Conservation (phyloP, 768 basidiomycete species). For the Cubamyces lactineus region DNA sequence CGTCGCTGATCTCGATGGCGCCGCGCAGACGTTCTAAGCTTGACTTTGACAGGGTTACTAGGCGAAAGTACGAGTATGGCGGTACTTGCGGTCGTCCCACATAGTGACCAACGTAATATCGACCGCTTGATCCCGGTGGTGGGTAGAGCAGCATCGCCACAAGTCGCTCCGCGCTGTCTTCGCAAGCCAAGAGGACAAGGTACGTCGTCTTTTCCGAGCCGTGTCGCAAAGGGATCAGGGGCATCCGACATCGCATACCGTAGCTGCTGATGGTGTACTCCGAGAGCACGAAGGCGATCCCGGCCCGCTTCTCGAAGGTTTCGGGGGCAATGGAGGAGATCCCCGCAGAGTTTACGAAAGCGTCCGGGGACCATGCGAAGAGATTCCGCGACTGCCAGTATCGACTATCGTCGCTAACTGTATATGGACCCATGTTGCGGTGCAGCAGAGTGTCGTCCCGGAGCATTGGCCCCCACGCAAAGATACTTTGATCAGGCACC, state of each 20-base stretch:
- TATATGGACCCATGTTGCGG: neutral
- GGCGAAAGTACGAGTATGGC: slow-evolving; percentile 18
- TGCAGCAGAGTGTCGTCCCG: slow-evolving; percentile 10
- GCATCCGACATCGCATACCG: slow-evolving; percentile 13
- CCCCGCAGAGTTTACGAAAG: slow-evolving; percentile 15
- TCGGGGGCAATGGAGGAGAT: slow-evolving; percentile 10
- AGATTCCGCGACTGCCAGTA: slow-evolving; percentile 21
- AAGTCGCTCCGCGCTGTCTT: slow-evolving; percentile 8
- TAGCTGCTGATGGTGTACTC: slow-evolving; percentile 17
- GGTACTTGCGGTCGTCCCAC: slow-evolving; percentile 10
- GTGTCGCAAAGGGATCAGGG: slow-evolving; percentile 10
- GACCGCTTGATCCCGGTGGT: neutral
- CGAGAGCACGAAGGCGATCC: slow-evolving; percentile 2
- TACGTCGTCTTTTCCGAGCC: slow-evolving; percentile 12
- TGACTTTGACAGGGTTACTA: slow-evolving; percentile 1
- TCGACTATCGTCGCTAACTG: slow-evolving; percentile 14
- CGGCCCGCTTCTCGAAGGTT: slow-evolving; percentile 6
- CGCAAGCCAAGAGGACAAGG: slow-evolving; percentile 15
- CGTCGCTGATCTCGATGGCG: neutral
- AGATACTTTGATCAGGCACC: slow-evolving; percentile 20
- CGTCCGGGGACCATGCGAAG: slow-evolving; percentile 24
- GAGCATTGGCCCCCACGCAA: slow-evolving; percentile 18
- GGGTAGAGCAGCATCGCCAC: slow-evolving; percentile 18
- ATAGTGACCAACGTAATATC: slow-evolving; percentile 21
- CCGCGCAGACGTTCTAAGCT: neutral